phyloP scores from a whole-genome alignment of 2,329 filamentous ascomycete genomes.

The Hymenoscyphus salicellus region DNA sequence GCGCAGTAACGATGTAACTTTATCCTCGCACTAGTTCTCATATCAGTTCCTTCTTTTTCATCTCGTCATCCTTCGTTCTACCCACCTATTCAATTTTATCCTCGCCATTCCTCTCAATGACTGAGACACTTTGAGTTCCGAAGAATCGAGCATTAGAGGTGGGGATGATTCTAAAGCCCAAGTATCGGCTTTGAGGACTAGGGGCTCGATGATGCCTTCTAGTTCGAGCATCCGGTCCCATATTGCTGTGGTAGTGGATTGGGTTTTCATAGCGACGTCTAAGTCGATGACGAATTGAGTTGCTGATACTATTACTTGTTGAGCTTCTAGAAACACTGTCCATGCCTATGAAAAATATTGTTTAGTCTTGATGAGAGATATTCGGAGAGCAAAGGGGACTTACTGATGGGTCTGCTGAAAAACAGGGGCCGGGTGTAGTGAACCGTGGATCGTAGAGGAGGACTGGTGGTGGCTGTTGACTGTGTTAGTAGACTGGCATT shows the following conservation, averaged over 20 bases:
- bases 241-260: constrained; percentile 41
- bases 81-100: constrained; percentile 49
- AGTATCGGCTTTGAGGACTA: constrained; percentile 25
- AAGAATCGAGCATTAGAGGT: constrained; percentile 37
- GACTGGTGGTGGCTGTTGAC: constrained; percentile 38
- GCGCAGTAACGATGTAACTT: constrained; percentile 52
- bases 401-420: constrained; percentile 43
- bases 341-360: constrained; percentile 36
- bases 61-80: background rate
- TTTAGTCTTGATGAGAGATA: background rate
- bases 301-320: constrained; percentile 47
- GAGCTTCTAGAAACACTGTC: constrained; percentile 44
- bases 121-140: constrained; percentile 43
- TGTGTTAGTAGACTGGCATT: background rate
- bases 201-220: constrained; percentile 27
- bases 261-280: constrained; percentile 41
- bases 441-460: constrained; percentile 44
- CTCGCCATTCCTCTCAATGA: constrained; percentile 46
- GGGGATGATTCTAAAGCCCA: constrained; percentile 25
- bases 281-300: constrained; percentile 49
- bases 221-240: constrained; percentile 34
- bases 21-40: constrained; percentile 44
- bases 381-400: background rate
- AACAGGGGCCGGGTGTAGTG: constrained; percentile 43
- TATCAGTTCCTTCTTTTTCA: background rate